A percentile compares a stretch with the other conserved stretches of the same genome.
Conservation (phyloP, 2,329 filamentous ascomycete species). For the Colletotrichum brevisporum region DNA sequence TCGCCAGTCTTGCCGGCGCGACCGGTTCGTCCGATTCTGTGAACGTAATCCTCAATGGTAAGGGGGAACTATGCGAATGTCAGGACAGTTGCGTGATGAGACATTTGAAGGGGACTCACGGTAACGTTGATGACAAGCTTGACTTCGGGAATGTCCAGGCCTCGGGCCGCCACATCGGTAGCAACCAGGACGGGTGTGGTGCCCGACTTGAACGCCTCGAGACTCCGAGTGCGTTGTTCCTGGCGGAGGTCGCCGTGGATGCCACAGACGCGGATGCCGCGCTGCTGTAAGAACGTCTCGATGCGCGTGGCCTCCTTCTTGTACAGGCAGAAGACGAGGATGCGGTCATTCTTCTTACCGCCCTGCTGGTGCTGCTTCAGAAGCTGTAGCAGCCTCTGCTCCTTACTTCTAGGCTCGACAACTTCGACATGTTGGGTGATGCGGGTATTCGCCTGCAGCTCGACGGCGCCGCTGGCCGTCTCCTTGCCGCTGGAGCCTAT, state of each 20-base stretch:
- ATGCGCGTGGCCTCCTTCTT: constrained; percentile 97
- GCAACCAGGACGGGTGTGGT: constrained; percentile 88
- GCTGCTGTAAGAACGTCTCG: constrained; percentile 82
- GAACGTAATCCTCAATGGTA: constrained; percentile 97
- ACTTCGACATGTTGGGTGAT: constrained; percentile 95
- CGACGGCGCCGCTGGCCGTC: constrained; percentile 73
- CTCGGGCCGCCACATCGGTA: constrained; percentile 95
- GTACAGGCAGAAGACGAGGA: constrained; percentile 96
- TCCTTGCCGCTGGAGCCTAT: constrained; percentile 76
- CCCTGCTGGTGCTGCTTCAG: constrained; percentile 85
- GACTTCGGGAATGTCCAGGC: constrained; percentile 94
- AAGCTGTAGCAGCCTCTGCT: constrained; percentile 83
- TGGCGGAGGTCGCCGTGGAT: constrained; percentile 96
- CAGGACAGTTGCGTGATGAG: constrained; percentile 11
- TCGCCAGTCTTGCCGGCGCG: constrained; percentile 90
- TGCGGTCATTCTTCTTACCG: constrained; percentile 81
- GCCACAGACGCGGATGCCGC: constrained; percentile 86
- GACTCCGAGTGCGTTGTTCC: constrained; percentile 86
- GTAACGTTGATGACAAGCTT: constrained; percentile 96
- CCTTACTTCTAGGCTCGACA: constrained; percentile 84
- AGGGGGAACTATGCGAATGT: constrained; percentile 79
- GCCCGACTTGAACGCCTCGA: constrained; percentile 94
- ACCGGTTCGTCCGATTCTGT: constrained; percentile 95
- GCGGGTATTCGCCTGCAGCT: constrained; percentile 89
- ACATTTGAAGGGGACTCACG: constrained; percentile 54